Base-by-base conservation (phyloP, 2,329 filamentous ascomycete species). In the Diaporthe citriasiana region DNA sequence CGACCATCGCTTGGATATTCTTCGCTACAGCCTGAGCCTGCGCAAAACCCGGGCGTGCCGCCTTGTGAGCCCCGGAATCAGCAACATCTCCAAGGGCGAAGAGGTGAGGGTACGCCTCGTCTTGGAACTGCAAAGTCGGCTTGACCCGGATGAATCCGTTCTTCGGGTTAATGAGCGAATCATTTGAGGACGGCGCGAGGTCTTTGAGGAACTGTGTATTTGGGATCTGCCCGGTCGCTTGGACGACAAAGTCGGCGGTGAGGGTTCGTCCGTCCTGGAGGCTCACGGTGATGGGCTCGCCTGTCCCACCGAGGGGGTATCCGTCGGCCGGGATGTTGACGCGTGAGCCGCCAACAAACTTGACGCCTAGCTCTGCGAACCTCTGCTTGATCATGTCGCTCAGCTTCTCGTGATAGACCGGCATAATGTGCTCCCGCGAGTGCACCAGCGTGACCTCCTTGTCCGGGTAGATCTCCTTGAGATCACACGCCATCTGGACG, bases 61-160 rank as follows among this genome's bases (percentile, higher is more conserved):
- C 87, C 75, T 84, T 85, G 72, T 83, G 82, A 1, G 80, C 80
- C 0, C 83, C 83, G 33, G 83, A 83, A 25, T 87, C 85, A 22
- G 87, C 85, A 6, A 90, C 84, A 77, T 90, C 88, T 7, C 89
- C 89, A 0, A 87, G 82, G 1, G 88, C 87, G 75, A 87, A 90
- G 9, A 90, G 82, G 51, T 86, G 79, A 0, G 81, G 79, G 56
- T 83, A 83, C 65, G 75, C 66, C 35, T 74, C 71, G 66, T 82
- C 79, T 1, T 57, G 70, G n/a, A 90, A 79, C 69, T 89, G 88
- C 60, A 90, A 79, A 1, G 86, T 88, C 4, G 83, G 82, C 45
- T 78, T 79, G 4, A 90, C 85, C 2, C 81, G 79, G 56, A 88
- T 82, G 68, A 81, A 82, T 0, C 80, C 79, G 71, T 82, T 82